Percentiles rank a stretch among this genome's conserved stretches.
Conservation (phyloP, 495 filamentous ascomycete genomes). For the Achaetomiella virescens region DNA sequence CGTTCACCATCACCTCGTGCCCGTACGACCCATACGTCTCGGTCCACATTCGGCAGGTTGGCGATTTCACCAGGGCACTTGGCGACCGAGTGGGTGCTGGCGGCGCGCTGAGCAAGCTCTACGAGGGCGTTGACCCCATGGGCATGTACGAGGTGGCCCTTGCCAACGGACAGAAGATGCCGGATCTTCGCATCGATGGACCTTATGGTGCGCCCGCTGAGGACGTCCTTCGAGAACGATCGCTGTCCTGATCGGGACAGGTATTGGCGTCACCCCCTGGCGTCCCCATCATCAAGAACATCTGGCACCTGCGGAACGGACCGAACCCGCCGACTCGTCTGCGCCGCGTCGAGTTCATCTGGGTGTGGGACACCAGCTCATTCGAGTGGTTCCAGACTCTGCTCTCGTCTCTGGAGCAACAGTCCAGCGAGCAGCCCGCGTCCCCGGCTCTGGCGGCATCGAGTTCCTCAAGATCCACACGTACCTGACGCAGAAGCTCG, state of each 20-base stretch:
- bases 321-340: constrained; percentile 83
- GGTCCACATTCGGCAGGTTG: constrained; percentile 91
- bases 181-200: constrained; percentile 80
- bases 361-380: constrained; percentile 92
- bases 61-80: constrained; percentile 84
- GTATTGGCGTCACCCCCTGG: constrained; percentile 98
- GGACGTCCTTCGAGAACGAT: constrained; percentile 97
- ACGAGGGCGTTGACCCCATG: constrained; percentile 84
- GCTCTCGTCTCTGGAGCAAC: constrained; percentile 82
- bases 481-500: constrained; percentile 89
- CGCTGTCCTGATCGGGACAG: constrained; percentile 91
- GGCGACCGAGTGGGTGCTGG: constrained; percentile 93
- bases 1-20: constrained; percentile 98
- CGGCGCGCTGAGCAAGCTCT: constrained; percentile 71
- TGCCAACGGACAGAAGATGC: constrained; percentile 87
- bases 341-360: constrained; percentile 96
- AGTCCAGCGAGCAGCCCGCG: constrained; percentile 63
- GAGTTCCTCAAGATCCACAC: constrained; percentile 98
- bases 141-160: constrained; percentile 99
- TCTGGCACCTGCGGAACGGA: constrained; percentile 86
- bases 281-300: constrained; percentile 96
- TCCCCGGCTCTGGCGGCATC: constrained; percentile 54
- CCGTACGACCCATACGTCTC: constrained; percentile 92
- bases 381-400: constrained; percentile 99
- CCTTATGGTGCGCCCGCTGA: constrained; percentile 97